A percentile compares a stretch with the other conserved stretches of the same genome.
Evolutionary conservation across 1,284 basidiomycete species (phyloP).

Genomic region (Termitomyces sp.): DNA sequence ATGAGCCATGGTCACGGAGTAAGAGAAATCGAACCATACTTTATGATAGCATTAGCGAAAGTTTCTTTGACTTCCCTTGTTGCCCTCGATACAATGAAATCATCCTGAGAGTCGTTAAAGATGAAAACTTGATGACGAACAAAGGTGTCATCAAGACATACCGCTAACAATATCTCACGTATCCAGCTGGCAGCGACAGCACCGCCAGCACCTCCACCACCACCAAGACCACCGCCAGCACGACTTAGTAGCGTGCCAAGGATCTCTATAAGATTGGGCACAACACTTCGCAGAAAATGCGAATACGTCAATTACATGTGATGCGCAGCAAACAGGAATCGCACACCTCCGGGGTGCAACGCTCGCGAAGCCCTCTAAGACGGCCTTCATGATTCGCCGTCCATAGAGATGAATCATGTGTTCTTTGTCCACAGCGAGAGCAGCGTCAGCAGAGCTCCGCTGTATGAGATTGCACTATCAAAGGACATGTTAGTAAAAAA

Average conservation of each 20-base stretch:
- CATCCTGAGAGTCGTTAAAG: constrained; percentile 35
- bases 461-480: constrained; percentile 56
- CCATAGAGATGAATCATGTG: constrained; percentile 61
- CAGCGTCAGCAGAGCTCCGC: constrained; percentile 50
- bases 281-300: constrained; percentile 43
- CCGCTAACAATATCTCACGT: constrained; percentile 63
- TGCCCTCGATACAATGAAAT: constrained; percentile 63
- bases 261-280: constrained; percentile 79
- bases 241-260: constrained; percentile 59
- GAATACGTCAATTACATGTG: not conserved
- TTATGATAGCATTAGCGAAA: constrained; percentile 68
- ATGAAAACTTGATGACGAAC: not conserved
- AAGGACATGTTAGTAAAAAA: constrained; percentile 4
- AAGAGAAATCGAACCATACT: constrained; percentile 37
- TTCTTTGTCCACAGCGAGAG: constrained; percentile 44
- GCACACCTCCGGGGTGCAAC: constrained; percentile 58
- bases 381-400: constrained; percentile 60
- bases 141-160: constrained; percentile 30
- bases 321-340: not conserved
- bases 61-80: constrained; percentile 67
- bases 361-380: constrained; percentile 75
- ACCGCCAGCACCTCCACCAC: constrained; percentile 43
- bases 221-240: constrained; percentile 26
- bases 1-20: constrained; percentile 4
- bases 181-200: constrained; percentile 50